Conservation (phyloP, 2,329 filamentous ascomycete genomes). For the Ascochyta fabae region DNA sequence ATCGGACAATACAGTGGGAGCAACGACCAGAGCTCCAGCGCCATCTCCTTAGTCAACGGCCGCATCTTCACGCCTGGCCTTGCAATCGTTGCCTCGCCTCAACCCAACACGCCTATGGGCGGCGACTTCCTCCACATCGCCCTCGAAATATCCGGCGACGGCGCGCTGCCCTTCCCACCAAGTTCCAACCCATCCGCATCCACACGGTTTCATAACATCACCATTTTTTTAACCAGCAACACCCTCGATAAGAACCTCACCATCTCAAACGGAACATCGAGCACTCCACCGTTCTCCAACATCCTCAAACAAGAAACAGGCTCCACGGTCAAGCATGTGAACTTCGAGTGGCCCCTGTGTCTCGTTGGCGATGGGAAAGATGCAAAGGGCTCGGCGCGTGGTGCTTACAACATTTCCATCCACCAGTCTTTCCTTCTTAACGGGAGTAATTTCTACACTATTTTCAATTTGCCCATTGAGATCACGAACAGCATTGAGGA, state of each 20-base stretch:
- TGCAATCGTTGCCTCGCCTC: slow-evolving; percentile 66
- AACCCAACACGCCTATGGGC: slow-evolving; percentile 48
- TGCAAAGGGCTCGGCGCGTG: slow-evolving; percentile 58
- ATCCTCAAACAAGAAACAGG: slow-evolving; percentile 69
- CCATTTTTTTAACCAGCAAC: slow-evolving; percentile 71
- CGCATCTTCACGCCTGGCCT: slow-evolving; percentile 75
- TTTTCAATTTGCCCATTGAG: slow-evolving; percentile 73
- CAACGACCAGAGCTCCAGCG: slow-evolving; percentile 31
- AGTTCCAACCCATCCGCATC: slow-evolving; percentile 58
- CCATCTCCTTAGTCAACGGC: slow-evolving; percentile 66
- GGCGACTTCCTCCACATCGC: slow-evolving; percentile 65
- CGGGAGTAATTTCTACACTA: slow-evolving; percentile 68
- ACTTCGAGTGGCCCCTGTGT: slow-evolving; percentile 75
- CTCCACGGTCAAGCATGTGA: slow-evolving; percentile 76
- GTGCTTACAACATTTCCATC: slow-evolving; percentile 74
- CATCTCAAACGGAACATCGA: slow-evolving; percentile 66
- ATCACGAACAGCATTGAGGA: slow-evolving; percentile 68
- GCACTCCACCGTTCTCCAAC: slow-evolving; percentile 61
- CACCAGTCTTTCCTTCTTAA: slow-evolving; percentile 74
- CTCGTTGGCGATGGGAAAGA: slow-evolving; percentile 65
- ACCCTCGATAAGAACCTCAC: slow-evolving; percentile 70
- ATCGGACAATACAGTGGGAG: slow-evolving; percentile 31
- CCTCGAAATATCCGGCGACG: slow-evolving; percentile 70
- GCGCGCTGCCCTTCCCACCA: slow-evolving; percentile 66
- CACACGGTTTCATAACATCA: slow-evolving; percentile 68